Percentiles rank a stretch among this genome's conserved stretches.
These are phyloP conservation scores for Centella asiatica DNA, from an alignment of 129 eudicot species.

Conservation along the genomic window DNA sequence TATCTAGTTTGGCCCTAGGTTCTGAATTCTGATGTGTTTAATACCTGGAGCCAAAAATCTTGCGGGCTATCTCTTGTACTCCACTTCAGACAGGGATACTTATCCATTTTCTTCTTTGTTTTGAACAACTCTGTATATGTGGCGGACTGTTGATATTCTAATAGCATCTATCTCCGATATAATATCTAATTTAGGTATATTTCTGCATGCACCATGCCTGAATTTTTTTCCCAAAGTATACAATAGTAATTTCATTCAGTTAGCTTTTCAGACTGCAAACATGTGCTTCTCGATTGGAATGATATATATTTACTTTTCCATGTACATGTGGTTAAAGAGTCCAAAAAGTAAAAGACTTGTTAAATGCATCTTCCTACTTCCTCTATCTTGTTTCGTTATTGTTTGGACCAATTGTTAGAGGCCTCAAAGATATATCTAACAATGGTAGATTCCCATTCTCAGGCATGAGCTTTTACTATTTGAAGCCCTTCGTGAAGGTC, in stretches of 20 bases:
- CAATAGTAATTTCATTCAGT: no score
- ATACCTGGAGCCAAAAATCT: background rate
- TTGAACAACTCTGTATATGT: background rate
- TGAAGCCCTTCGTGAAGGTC: conserved; percentile 97
- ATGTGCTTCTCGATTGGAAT: no score
- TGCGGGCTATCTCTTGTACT: background rate
- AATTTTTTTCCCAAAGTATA: no score
- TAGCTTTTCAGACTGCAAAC: no score
- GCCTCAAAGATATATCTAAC: background rate
- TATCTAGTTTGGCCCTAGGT: background rate
- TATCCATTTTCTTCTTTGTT: background rate
- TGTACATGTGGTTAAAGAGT: background rate
- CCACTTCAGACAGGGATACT: background rate
- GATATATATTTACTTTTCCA: no score
- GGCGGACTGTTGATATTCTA: background rate
- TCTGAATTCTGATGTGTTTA: background rate
- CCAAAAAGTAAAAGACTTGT: background rate
- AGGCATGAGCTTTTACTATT: conserved; percentile 94
- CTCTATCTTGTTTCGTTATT: background rate
- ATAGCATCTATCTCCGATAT: background rate
- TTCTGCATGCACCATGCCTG: background rate
- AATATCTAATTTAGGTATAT: background rate
- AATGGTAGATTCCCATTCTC: conserved; percentile 8
- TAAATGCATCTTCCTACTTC: no score
- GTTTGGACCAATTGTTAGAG: background rate